Base-by-base conservation (phyloP, 2,329 filamentous ascomycete genomes). In the Sarocladium brachiariae region DNA sequence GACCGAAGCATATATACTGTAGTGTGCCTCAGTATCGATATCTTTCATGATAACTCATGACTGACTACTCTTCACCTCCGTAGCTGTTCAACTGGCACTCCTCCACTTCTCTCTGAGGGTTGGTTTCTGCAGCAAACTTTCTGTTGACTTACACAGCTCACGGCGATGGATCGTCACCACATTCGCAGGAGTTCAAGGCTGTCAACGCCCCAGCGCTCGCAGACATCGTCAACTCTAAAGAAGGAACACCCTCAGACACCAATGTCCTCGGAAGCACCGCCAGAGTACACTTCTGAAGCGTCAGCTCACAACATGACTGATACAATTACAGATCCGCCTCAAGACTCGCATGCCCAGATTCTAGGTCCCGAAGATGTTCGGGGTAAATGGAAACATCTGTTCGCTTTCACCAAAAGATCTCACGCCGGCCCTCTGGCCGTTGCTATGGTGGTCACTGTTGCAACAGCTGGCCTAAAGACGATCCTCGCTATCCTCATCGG, bases 401-500 rank as follows among this genome's bases (percentile, higher is more conserved):
- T 96, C 63, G 70, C 71, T 37, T 96, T 95, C 64, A 87, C 84
- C 0, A 79, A 73, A n/a, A 72, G 65, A 56, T 68, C 70, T 14
- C 84, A 95, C 60, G 55, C 76, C 0, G 67, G 70, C 1, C 62
- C 78, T 3, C 64, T 92, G 1, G 43, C 71, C 10, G 59, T 73
- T 2, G 86, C 82, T 1, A 47, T 86, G 0, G 10, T 76, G 3
- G 69, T 80, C 1, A 78, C 87, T 0, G 62, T 81, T 3, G 58
- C 79, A 2, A 75, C 81, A 8, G 87, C 86, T 1, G 74, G 78
- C 0, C 70, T 84, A 11, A 78, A 81, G 50, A 86, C 88, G 0
- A 68, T 76, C 1, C 75, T 87, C 23, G 80, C 89, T 3, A 71
- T 90, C 24, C 65, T 95, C 2, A 78, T 91, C 1, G 91, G 91